These are phyloP conservation scores for Pseudomonodictys pantanalensis DNA, from an alignment of 495 filamentous ascomycete genomes.

Conservation along the genomic window DNA sequence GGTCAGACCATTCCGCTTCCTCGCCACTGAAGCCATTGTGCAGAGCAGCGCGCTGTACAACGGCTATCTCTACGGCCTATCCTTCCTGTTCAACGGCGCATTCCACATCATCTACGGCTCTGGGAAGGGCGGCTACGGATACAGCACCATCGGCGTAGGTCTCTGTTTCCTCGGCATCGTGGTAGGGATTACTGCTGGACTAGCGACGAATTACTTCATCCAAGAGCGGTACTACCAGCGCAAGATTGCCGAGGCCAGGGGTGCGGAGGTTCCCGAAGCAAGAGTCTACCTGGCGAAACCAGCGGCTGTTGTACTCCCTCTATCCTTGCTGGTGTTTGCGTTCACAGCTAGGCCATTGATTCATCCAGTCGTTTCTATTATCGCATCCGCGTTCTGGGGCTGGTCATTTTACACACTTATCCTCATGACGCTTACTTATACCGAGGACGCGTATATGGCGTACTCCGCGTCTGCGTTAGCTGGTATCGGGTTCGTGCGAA, in stretches of 20 bases:
- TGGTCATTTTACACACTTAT: constrained; percentile 42
- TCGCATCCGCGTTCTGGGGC: constrained; percentile 38
- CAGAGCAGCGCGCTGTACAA: constrained; percentile 48
- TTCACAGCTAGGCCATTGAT: constrained; percentile 35
- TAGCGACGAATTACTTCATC: constrained; percentile 43
- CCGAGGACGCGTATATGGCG: constrained; percentile 54
- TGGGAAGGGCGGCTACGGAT: constrained; percentile 54
- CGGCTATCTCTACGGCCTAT: constrained; percentile 61
- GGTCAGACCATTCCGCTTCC: constrained; percentile 40
- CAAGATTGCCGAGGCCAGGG: constrained; percentile 14
- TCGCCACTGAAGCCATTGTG: constrained; percentile 55
- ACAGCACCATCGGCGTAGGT: constrained; percentile 59
- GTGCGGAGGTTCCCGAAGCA: constrained; percentile 34
- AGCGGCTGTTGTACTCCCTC: constrained; percentile 33
- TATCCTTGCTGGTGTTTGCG: constrained; percentile 38
- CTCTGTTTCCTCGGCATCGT: constrained; percentile 64
- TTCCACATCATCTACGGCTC: constrained; percentile 60
- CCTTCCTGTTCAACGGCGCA: constrained; percentile 68
- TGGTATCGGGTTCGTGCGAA: constrained; percentile 49
- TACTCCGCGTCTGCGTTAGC: constrained; percentile 50
- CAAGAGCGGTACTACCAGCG: constrained; percentile 45
- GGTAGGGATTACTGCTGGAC: constrained; percentile 51
- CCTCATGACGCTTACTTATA: constrained; percentile 63
- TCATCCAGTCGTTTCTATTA: constrained; percentile 32
- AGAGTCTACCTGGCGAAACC: constrained; percentile 36